These are phyloP conservation scores for Collybiopsis confluens DNA, from an alignment of 768 basidiomycete species.

Conservation along the genomic window DNA sequence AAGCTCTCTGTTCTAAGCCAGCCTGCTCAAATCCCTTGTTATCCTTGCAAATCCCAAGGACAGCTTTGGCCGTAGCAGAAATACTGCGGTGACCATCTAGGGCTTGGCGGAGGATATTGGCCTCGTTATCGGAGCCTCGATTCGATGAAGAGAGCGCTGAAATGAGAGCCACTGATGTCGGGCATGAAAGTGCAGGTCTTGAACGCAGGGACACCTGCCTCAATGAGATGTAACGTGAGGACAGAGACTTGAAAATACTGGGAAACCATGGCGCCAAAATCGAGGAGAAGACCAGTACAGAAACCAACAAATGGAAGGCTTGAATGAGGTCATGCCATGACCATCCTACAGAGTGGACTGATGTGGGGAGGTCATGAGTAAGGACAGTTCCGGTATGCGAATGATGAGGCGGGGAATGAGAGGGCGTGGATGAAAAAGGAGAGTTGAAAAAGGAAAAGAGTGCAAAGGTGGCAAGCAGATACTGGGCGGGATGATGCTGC, in stretches of 20 bases:
- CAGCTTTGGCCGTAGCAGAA: neutral
- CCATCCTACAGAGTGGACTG: slow-evolving; percentile 25
- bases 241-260: neutral
- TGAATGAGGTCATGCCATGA: slow-evolving; percentile 55
- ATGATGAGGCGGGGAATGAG: slow-evolving; percentile 31
- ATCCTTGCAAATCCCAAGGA: slow-evolving; percentile 19
- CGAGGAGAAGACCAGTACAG: slow-evolving; percentile 54
- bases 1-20: slow-evolving; percentile 42
- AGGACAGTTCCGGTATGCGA: slow-evolving; percentile 60
- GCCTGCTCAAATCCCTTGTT: slow-evolving; percentile 29
- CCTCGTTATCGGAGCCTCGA: slow-evolving; percentile 35
- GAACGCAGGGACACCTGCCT: neutral
- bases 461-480: slow-evolving; percentile 78
- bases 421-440: slow-evolving; percentile 55
- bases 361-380: slow-evolving; percentile 27
- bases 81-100: slow-evolving; percentile 20
- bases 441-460: slow-evolving; percentile 86
- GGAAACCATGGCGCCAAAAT: slow-evolving; percentile 43
- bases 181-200: slow-evolving; percentile 7
- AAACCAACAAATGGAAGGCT: slow-evolving; percentile 61
- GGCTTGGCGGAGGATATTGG: slow-evolving; percentile 30
- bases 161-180: slow-evolving; percentile 20
- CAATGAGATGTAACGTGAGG: neutral
- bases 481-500: slow-evolving; percentile 43
- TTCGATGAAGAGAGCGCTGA: slow-evolving; percentile 26